Base-by-base conservation (phyloP, 768 basidiomycete species). In the Clathrus columnatus region DNA sequence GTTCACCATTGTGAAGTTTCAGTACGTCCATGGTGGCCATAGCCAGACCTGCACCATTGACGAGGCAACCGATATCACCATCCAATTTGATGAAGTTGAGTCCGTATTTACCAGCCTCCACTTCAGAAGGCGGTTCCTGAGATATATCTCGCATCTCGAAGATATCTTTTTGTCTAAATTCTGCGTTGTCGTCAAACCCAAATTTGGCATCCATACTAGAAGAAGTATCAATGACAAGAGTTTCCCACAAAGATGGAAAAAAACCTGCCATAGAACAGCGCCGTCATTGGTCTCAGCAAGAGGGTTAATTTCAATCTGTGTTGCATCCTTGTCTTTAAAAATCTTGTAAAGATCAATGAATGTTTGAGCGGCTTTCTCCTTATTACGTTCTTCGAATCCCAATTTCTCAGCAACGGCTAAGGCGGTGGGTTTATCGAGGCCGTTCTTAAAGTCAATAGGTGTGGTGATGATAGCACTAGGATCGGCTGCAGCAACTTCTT, bases 11-110 rank as follows among this genome's bases (percentile, higher is more conserved):
- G 66, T 97, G 91, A 50, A 96, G 75, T 48, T 93, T 82, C 55
- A 99, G 78, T n/a, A 98, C 95, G 65, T 99, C 96, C 96, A 99
- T 98, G 54, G 96, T 99, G 32, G 96, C 96, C 96, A 99, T 99
- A 50, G 96, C 96, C 59, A 99, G 75, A 65, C 96, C 96, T 50
- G 96, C 96, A 64, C 96, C 96, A 64, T 99, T 99, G 59, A 99
- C 96, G 51, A 99, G 75, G 73, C 96, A 99, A 26, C 96, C 96
- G 58, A 99, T 84, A 70, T 80, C 88, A 27, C 96, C 96, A 66
- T 99, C 96, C 44, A 99, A 85, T 74, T 99, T 97, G 79, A 98
- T 98, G 70, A 97, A 98, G 76, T 94, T 97, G 66, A 99, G 79
- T 67, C 88, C 85, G 59, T 88, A 89, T 69, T 95, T 89, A 71